phyloP scores from a whole-genome alignment of 176 grass and related monocot genomes.

The Cymbopogon citratus region DNA sequence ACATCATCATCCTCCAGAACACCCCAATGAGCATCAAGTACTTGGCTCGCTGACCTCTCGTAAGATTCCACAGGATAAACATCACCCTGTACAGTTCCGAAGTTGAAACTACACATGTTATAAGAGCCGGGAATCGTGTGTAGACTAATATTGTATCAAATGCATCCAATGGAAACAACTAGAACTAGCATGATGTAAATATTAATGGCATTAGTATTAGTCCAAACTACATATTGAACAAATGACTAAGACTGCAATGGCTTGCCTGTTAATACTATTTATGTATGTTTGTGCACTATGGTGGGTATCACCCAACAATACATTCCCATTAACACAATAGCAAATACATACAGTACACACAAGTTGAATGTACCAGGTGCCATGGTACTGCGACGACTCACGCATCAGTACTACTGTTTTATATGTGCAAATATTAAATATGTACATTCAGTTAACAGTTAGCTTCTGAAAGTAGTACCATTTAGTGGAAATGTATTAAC shows the following conservation, averaged over 20 bases:
- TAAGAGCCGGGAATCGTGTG: conserved; percentile 13
- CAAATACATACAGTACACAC: not conserved
- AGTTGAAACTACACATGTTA: conserved; percentile 27
- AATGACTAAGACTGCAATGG: not conserved
- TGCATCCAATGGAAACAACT: not conserved
- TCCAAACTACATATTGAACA: not conserved
- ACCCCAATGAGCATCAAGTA: conserved; percentile 97
- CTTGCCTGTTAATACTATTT: not conserved
- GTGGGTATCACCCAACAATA: not conserved
- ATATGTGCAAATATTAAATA: not conserved
- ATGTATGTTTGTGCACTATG: not conserved
- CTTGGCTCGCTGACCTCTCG: conserved; percentile 49
- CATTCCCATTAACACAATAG: not conserved
- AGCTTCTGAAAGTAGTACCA: not conserved
- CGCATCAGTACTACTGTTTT: not conserved
- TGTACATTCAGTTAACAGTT: not conserved
- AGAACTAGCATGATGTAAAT: not conserved
- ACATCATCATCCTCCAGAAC: conserved; percentile 94
- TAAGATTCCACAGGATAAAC: conserved; percentile 86
- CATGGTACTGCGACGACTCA: not conserved
- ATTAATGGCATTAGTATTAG: not conserved
- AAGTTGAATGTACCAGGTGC: not conserved
- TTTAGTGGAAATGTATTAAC: not conserved
- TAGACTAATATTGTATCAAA: not conserved
- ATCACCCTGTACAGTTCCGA: conserved; percentile 68